Evolutionary conservation across 805 yeast genomes (phyloP), one percentile per base, ranked within the genome.

Genomic region (Pichia occidentalis): DNA sequence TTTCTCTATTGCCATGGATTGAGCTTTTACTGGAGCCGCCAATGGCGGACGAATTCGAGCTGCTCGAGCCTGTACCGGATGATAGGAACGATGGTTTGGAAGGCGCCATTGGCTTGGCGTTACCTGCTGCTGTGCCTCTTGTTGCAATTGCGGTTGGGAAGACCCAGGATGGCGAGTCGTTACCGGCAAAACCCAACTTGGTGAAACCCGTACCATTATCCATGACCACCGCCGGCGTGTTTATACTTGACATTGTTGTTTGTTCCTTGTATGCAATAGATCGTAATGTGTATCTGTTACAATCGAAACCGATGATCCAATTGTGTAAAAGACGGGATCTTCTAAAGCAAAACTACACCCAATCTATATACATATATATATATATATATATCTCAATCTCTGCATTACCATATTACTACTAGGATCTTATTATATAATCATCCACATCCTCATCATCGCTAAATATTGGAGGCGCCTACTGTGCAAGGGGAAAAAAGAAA

Each of bases 141-240:
- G 97, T 88, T 19, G 94, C 80, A 60, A 92, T 92, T 5, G 96
- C 97, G 1, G 98, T 92, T 36, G 98, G 98, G 55, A 92, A 85
- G 23, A 92, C 86, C 73, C 84, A 92, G 4, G 97, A 88, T 28
- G 98, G 98, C 18, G 97, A 73, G 64, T 92, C 98, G 60, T 92
- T 92, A 40, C 98, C 98, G 50, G 98, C 98, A 66, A 88, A 92
- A 20, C 98, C 98, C 50, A 92, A 73, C 61, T 92, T 92, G 58
- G 98, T 92, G 52, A 88, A 71, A 49, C 98, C 98, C 52, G 98
- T 92, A 73, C 98, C 98, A 61, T 90, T 90, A 71, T 45, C 95
- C 96, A 87, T 87, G 60, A 87, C 95, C 69, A 87, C 90, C 43
- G 96, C 95, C 28, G 96, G 96, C 42, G 85, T 80, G 48, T 79